Evolutionary conservation across 2,329 filamentous ascomycete species (phyloP), one percentile per base, ranked within the genome.

Genomic region (Cladosporium sp.): DNA sequence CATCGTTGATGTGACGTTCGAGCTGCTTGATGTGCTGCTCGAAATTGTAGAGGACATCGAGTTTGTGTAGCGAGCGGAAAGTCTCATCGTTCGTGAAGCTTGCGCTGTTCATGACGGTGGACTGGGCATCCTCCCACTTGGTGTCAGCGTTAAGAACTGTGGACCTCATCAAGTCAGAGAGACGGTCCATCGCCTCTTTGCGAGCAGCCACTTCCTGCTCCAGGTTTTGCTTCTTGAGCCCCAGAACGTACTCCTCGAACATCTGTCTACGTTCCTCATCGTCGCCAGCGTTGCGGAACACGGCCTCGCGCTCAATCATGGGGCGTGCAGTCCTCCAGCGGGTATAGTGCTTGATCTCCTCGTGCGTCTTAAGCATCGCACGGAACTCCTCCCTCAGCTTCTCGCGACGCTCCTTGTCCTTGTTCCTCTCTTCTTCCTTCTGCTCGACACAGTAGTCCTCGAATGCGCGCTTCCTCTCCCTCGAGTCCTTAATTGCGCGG

Each of bases 341-440:
- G 49, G 94, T 97, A 78, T 96, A 97, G 77, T 97, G 88, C 78
- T 93, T 95, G 79, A 99, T 98, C 79, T 99, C 95, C 67, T 93
- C 93, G 78, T 99, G 94, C 70, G 93, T 93, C 79, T 90, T 92
- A 70, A 99, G 86, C 95, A 99, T 99, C 64, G 89, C 93, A 71
- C 91, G 90, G 79, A 99, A 99, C 83, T 98, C 95, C 78, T 91
- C 86, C 74, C 93, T 91, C 75, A 98, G 85, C 82, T 97, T 98
- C 72, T 91, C 85, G 78, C 96, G 85, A 76, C 95, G 90, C 80
- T 98, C 94, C 79, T 96, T 94, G 75, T 93, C 93, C 71, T 91
- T 91, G 78, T 96, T 92, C 82, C 96, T 95, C 81, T 99, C 95
- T 81, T 97, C 92, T 71, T 91, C 84, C 71, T 95, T 88, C 78